Conservation (phyloP, 257 asterid genomes). For the Primulina huaijiensis region DNA sequence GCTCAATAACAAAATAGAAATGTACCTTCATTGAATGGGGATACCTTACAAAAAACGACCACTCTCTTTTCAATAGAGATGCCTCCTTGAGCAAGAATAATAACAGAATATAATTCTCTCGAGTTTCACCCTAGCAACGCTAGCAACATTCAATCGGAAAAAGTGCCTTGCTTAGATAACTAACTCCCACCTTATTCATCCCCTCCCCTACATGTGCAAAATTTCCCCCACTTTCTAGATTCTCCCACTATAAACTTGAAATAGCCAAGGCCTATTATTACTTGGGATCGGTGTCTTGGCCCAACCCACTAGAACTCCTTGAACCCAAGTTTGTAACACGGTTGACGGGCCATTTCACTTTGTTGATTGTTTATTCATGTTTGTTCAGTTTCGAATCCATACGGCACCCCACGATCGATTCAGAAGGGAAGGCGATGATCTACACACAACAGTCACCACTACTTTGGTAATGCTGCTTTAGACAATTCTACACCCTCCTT, state of each 20-base stretch:
- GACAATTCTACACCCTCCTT: background rate
- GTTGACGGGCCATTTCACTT: background rate
- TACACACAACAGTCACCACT: conserved; percentile 72
- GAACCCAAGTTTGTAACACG: background rate
- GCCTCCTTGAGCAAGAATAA: background rate
- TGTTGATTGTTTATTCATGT: conserved; percentile 15
- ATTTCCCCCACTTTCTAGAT: background rate
- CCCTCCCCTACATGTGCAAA: background rate
- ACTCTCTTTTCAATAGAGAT: background rate
- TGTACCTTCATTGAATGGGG: conserved; percentile 1
- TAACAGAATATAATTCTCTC: background rate
- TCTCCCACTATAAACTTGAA: background rate
- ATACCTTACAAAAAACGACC: background rate
- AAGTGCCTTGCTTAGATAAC: background rate
- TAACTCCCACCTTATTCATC: background rate
- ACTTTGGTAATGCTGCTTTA: conserved; percentile 55
- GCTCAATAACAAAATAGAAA: background rate
- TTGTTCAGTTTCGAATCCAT: conserved; percentile 71
- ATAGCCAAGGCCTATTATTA: background rate
- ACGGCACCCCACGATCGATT: conserved; percentile 89
- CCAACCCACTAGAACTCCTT: background rate
- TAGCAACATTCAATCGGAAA: background rate
- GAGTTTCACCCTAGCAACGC: background rate
- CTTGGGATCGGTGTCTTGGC: background rate
- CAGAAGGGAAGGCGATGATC: conserved; percentile 86